phyloP scores from a whole-genome alignment of 345 rosid species.

The Melaleuca alternifolia region DNA sequence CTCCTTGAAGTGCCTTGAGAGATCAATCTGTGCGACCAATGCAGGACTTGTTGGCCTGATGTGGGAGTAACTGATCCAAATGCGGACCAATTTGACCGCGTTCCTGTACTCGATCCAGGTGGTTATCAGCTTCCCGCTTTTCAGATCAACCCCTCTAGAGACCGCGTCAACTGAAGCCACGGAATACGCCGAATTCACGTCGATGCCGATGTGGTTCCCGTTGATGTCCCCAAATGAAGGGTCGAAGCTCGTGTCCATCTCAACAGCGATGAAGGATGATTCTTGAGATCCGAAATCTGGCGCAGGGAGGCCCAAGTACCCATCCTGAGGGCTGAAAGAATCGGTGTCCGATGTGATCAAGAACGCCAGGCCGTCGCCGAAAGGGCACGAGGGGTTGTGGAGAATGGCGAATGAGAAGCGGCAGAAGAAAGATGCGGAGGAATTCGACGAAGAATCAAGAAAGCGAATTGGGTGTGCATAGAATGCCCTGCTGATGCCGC shows the following conservation, averaged over 20 bases:
- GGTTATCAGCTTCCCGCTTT: conserved; percentile 38
- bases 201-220: conserved; percentile 60
- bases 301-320: conserved; percentile 60
- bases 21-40: conserved; percentile 50
- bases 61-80: conserved; percentile 48
- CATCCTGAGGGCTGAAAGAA: conserved; percentile 49
- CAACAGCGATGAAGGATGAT: conserved; percentile 57
- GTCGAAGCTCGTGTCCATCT: conserved; percentile 61
- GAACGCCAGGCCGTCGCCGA: conserved; percentile 74
- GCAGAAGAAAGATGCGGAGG: not conserved
- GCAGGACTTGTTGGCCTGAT: conserved; percentile 45
- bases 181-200: conserved; percentile 40
- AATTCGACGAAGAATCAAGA: conserved; percentile 9
- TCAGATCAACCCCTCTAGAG: conserved; percentile 48
- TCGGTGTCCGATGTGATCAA: conserved; percentile 65
- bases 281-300: conserved; percentile 25
- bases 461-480: conserved; percentile 37
- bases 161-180: conserved; percentile 41
- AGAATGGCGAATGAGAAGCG: conserved; percentile 10
- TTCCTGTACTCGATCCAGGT: conserved; percentile 74
- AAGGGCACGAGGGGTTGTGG: conserved; percentile 44
- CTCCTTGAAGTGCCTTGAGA: conserved; percentile 46
- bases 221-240: conserved; percentile 45
- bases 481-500: not conserved
- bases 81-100: conserved; percentile 36